Conservation (phyloP, 805 yeast species). For the Starmerella etchellsii region DNA sequence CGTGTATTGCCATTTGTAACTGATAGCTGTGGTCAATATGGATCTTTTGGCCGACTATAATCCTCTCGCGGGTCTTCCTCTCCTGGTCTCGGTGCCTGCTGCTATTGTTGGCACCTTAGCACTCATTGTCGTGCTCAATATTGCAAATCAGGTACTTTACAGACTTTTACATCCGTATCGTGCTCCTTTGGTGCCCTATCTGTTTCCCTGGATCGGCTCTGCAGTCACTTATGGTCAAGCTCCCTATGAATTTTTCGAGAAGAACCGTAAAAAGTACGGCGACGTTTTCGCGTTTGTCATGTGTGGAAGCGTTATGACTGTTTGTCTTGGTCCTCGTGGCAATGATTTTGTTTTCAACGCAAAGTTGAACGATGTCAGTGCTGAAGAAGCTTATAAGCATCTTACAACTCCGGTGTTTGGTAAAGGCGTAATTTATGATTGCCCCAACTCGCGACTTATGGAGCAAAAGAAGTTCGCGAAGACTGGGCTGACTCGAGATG, state of each 20-base stretch:
- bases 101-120: conserved; percentile 13
- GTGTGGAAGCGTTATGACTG: conserved; percentile 88
- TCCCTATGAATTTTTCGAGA: conserved; percentile 80
- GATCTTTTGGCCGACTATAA: neutral
- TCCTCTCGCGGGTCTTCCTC: conserved; percentile 5
- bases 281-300: conserved; percentile 84
- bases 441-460: conserved; percentile 88
- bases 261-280: conserved; percentile 71
- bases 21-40: too few species aligned
- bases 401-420: conserved; percentile 99
- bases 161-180: conserved; percentile 39
- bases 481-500: conserved; percentile 70
- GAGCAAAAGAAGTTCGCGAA: conserved; percentile 97
- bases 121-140: conserved; percentile 23
- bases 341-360: conserved; percentile 93
- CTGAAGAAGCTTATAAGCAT: conserved; percentile 91
- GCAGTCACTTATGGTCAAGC: conserved; percentile 82
- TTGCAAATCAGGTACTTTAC: conserved; percentile 26
- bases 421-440: conserved; percentile 92
- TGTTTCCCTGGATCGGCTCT: conserved; percentile 93
- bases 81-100: conserved; percentile 19
- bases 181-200: conserved; percentile 80
- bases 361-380: conserved; percentile 76
- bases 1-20: too few species aligned
- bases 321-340: conserved; percentile 92